Evolutionary conservation across 2,329 filamentous ascomycete species (phyloP), one percentile per base, ranked within the genome.

Genomic region (Ampelomyces quisqualis): DNA sequence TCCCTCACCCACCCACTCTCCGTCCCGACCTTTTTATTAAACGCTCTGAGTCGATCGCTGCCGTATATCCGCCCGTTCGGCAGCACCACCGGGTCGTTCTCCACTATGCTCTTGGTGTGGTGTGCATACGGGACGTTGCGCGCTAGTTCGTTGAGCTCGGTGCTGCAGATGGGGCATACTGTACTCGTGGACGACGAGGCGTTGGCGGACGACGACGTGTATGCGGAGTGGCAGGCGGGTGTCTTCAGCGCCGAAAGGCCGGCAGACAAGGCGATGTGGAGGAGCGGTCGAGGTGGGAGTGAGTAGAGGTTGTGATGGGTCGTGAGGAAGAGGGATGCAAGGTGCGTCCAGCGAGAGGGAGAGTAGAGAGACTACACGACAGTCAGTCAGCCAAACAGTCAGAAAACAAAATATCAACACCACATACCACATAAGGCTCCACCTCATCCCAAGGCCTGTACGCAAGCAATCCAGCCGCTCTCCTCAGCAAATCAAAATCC

Each of bases 221-320:
- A 78, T 15, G 75, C 73, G 1, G 85, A 86, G 71, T 97, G 90
- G 65, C 93, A 98, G 11, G 89, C 84, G 0, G 93, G 93, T 1
- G 93, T 97, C 70, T 98, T 98, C 53, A 98, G 83, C 1, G 93
- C 90, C 0, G 90, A 96, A 7, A 98, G 79, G 6, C 93, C 93
- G 0, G 90, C 90, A 1, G 86, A 89, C 7, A 98, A 80, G 9
- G 93, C 93, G 47, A 94, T 86, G 70, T 97, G 89, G 18, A 98
- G 81, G 13, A 96, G 80, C 0, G 93, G 90, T 14, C 85, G 81
- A 2, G 85, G 78, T 0, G 93, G 90, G 0, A 98, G 80, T 11
- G 84, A 84, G 49, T 95, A 84, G 4, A 98, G 82, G 30, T 78
- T 82, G 73, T 95, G 90, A 71, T 97, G 89, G 2, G 90, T 95